Base-by-base conservation (phyloP, 1,284 basidiomycete genomes). In the Coniferiporia sulphurascens region DNA sequence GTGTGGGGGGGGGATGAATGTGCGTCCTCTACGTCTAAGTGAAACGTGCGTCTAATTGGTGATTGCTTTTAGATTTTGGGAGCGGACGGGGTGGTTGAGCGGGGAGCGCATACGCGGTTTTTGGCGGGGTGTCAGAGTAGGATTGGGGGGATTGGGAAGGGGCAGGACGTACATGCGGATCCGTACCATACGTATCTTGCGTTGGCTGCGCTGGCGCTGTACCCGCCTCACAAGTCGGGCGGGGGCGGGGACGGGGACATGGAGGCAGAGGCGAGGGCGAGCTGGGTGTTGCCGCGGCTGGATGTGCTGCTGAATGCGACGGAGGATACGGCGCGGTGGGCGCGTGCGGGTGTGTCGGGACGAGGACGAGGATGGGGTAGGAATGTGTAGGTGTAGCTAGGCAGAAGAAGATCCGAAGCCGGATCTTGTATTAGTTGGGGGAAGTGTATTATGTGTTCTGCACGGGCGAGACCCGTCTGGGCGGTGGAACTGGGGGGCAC, bases 121-220 rank as follows among this genome's bases (percentile, higher is more conserved):
- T 72, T 96, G 17, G 76, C 82, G 0, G 70, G 72, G 1, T 93
- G 93, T 64, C 94, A 96, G 70, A 92, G 85, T 70, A 87, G 86
- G 55, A 88, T 86, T 60, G 94, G 94, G 0, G 94, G 94, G 0
- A 87, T 96, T 53, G 82, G 85, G 0, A 95, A 95, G 69, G 83
- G 84, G 1, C 88, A 89, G 0, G 85, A 82, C 9, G 89, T 92
- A 64, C 79, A 55, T 52, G 8, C 66, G 85, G 92, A 96, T 76
- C 94, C 91, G 7, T 95, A 86, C 71, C 94, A 97, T 67, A 94
- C 93, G 0, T 97, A 96, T 70, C 78, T 97, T 32, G 86, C 91
- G 1, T 74, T 96, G 21, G 93, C 94, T 0, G 86, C 90, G 0
- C 68, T 95, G 36, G 79, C 90, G 1, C 77, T 94, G 64, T 84